These are phyloP conservation scores for Ophioceras dolichostomum DNA, from an alignment of 2,329 filamentous ascomycete genomes.

Conservation along the genomic window DNA sequence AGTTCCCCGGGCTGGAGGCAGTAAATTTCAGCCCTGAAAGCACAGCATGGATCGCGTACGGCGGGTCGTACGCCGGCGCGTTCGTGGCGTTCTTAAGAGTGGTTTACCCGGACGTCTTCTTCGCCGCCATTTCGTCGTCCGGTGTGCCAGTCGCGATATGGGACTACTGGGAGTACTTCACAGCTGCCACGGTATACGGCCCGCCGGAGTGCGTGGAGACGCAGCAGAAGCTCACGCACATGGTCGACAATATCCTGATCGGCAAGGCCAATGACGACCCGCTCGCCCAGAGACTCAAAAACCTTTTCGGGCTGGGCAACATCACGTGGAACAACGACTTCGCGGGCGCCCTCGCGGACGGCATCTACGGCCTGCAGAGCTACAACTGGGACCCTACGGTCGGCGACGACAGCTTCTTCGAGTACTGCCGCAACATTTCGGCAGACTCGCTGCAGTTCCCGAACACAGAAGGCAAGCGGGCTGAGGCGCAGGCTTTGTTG, in stretches of 20 bases:
- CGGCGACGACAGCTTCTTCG: constrained; percentile 29
- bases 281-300: constrained; percentile 26
- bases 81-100: constrained; percentile 67
- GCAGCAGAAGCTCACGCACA: constrained; percentile 43
- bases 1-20: constrained; percentile 58
- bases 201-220: constrained; percentile 50
- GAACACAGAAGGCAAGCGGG: constrained; percentile 20
- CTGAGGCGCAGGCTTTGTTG: constrained; percentile 25
- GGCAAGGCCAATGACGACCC: constrained; percentile 23
- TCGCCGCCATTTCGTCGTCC: constrained; percentile 67
- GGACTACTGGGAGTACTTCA: constrained; percentile 58
- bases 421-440: constrained; percentile 35
- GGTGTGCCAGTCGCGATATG: constrained; percentile 67
- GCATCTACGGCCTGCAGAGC: constrained; percentile 30
- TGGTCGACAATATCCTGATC: constrained; percentile 39
- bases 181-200: constrained; percentile 34
- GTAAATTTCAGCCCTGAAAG: constrained; percentile 49
- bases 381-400: constrained; percentile 41
- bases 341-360: constrained; percentile 25
- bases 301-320: constrained; percentile 31
- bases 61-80: constrained; percentile 72
- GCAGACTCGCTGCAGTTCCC: constrained; percentile 27
- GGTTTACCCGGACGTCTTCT: constrained; percentile 67
- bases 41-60: constrained; percentile 63
- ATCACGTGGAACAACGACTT: constrained; percentile 36